Percentiles rank a stretch among this genome's conserved stretches.
Conservation (phyloP, 768 basidiomycete genomes). For the Leccinum barrowsii region DNA sequence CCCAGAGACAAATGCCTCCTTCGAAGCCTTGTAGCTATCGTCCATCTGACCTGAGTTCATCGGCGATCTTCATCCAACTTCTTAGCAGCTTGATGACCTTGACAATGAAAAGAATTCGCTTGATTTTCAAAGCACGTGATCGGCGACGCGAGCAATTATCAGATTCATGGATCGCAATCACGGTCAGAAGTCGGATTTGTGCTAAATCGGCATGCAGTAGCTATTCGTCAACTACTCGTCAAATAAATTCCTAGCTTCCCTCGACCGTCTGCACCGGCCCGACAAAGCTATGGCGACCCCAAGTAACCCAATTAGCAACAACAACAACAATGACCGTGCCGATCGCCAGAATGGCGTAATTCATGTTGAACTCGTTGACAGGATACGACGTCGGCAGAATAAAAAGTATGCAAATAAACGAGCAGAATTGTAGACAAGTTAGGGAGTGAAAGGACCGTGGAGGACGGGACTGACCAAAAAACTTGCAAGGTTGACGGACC, state of each 20-base stretch:
- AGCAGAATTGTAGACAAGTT: constrained; percentile 38
- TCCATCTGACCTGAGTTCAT: constrained; percentile 13
- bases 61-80: background rate
- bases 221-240: background rate
- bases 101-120: background rate
- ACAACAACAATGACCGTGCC: constrained; percentile 47
- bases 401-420: constrained; percentile 54
- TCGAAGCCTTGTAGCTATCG: constrained; percentile 62
- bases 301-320: constrained; percentile 41
- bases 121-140: constrained; percentile 4
- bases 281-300: constrained; percentile 43
- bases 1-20: constrained; percentile 80
- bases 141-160: background rate
- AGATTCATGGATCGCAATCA: too few relatives aligned
- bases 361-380: constrained; percentile 50
- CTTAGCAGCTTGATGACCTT: too few relatives aligned
- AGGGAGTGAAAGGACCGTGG: background rate
- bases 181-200: background rate
- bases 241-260: background rate
- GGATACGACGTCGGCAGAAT: constrained; percentile 54
- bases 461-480: constrained; percentile 35
- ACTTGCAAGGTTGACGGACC: constrained; percentile 47
- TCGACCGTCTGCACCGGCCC: constrained; percentile 42
- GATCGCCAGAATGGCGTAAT: constrained; percentile 53
- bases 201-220: background rate